Evolutionary conservation across 352 stramenopile species (phyloP).

Genomic region (Globisporangium nagaii): DNA sequence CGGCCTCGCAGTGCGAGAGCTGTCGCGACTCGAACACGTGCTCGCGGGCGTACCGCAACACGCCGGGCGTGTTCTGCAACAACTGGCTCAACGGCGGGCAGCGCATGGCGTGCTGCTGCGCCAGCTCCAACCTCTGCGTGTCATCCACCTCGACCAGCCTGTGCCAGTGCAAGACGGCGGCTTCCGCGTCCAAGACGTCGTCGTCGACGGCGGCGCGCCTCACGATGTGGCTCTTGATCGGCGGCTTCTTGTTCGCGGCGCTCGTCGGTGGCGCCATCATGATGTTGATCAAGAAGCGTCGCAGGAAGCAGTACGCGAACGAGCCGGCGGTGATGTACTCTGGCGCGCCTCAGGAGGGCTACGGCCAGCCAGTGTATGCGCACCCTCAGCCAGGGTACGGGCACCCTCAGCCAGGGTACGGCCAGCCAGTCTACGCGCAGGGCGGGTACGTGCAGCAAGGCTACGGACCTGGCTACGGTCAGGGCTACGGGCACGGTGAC

Average conservation of each 20-base stretch:
- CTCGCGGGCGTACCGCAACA: conserved; percentile 32
- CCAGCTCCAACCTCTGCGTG: conserved; percentile 23
- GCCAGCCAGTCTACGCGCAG: conserved; percentile 20
- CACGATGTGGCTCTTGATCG: conserved; percentile 21
- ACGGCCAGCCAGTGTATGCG: conserved; percentile 12
- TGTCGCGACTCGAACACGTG: conserved; percentile 42
- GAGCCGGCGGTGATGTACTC: not conserved
- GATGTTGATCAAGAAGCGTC: conserved; percentile 30
- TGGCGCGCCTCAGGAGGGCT: conserved; percentile 19
- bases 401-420: conserved; percentile 15
- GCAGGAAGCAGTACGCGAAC: conserved; percentile 11
- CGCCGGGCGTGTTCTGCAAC: conserved; percentile 42
- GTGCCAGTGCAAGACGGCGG: conserved; percentile 36
- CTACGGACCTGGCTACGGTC: conserved; percentile 14
- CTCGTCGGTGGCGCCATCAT: conserved; percentile 27
- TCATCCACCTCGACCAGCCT: conserved; percentile 25
- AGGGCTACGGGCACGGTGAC: conserved; percentile 17
- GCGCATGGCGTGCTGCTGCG: conserved; percentile 45
- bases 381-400: conserved; percentile 1
- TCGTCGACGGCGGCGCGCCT: conserved; percentile 11
- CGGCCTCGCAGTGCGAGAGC: conserved; percentile 32
- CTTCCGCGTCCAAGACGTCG: not conserved
- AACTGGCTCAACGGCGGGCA: conserved; percentile 36
- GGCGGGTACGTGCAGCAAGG: conserved; percentile 15
- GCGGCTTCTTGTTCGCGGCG: conserved; percentile 20